Conservation (phyloP, 2,329 filamentous ascomycete genomes). For the Endocalyx cinctus region DNA sequence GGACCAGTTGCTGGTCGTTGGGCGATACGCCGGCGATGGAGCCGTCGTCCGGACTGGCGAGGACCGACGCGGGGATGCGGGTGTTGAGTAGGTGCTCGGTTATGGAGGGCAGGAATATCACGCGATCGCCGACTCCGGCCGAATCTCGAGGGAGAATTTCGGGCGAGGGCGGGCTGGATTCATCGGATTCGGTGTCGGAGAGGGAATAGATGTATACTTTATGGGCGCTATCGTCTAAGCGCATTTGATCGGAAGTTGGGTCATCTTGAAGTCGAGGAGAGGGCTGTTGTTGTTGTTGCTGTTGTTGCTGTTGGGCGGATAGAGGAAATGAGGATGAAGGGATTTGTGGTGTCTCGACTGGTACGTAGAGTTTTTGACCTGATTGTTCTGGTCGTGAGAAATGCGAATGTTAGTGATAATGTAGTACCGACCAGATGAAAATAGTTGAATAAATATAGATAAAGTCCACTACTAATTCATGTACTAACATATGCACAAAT, state of each 20-base stretch:
- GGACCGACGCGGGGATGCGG: conserved; percentile 63
- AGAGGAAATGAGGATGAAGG: conserved; percentile 13
- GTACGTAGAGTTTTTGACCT: conserved; percentile 61
- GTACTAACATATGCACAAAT: no score
- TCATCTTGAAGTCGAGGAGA: conserved; percentile 28
- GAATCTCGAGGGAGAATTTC: background rate
- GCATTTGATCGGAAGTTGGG: conserved; percentile 63
- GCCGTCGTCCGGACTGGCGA: conserved; percentile 52
- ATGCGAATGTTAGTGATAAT: conserved; percentile 21
- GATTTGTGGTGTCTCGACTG: conserved; percentile 47
- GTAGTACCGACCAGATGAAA: no score
- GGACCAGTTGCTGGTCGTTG: conserved; percentile 63
- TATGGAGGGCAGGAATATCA: conserved; percentile 81
- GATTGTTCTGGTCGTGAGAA: conserved; percentile 46
- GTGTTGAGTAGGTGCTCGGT: conserved; percentile 72
- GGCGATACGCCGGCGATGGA: conserved; percentile 42
- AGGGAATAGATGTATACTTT: conserved; percentile 89
- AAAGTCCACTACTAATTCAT: no score
- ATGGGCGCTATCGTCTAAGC: conserved; percentile 79
- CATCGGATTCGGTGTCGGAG: conserved; percentile 72
- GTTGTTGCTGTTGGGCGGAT: background rate
- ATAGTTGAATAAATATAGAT: no score
- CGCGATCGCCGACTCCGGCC: conserved; percentile 35
- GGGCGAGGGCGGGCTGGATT: conserved; percentile 45
- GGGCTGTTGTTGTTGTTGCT: conserved; percentile 5